Conservation (phyloP, 768 basidiomycete species). For the Strobilomyces echinocephalus region DNA sequence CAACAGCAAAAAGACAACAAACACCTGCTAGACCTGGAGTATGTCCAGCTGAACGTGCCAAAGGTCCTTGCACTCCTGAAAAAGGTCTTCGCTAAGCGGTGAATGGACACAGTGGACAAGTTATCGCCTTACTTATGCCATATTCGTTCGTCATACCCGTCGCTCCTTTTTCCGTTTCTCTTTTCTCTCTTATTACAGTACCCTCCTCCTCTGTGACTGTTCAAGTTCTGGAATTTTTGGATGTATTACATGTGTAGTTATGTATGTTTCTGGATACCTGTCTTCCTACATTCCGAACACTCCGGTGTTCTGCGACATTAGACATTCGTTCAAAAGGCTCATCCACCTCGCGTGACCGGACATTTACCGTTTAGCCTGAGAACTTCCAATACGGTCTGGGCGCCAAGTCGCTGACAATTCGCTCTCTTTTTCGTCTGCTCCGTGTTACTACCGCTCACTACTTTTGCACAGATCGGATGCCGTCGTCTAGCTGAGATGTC, state of each 20-base stretch:
- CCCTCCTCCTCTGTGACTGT: constrained; percentile 21
- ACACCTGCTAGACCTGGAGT: constrained; percentile 92
- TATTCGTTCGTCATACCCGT: constrained; percentile 33
- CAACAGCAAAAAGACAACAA: constrained; percentile 98
- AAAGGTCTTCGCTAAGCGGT: constrained; percentile 90
- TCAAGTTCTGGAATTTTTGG: constrained; percentile 28
- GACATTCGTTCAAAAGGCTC: not conserved
- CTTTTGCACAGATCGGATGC: constrained; percentile 17
- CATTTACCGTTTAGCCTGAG: not conserved
- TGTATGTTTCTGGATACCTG: constrained; percentile 36
- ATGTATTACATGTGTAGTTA: constrained; percentile 36
- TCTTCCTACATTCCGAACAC: constrained; percentile 23
- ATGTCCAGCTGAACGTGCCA: constrained; percentile 94
- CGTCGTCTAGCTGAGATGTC: constrained; percentile 16
- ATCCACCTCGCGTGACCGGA: not conserved
- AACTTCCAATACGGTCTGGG: not conserved
- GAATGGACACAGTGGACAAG: constrained; percentile 27
- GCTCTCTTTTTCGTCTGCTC: not conserved
- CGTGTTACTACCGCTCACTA: not conserved
- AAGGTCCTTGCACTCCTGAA: constrained; percentile 90
- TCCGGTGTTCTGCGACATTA: constrained; percentile 11
- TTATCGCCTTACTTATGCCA: constrained; percentile 30
- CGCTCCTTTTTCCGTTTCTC: constrained; percentile 17
- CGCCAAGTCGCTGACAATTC: not conserved
- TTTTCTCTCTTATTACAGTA: constrained; percentile 18